Base-by-base conservation (phyloP, 2,329 filamentous ascomycete species). In the Claviceps pazoutovae region DNA sequence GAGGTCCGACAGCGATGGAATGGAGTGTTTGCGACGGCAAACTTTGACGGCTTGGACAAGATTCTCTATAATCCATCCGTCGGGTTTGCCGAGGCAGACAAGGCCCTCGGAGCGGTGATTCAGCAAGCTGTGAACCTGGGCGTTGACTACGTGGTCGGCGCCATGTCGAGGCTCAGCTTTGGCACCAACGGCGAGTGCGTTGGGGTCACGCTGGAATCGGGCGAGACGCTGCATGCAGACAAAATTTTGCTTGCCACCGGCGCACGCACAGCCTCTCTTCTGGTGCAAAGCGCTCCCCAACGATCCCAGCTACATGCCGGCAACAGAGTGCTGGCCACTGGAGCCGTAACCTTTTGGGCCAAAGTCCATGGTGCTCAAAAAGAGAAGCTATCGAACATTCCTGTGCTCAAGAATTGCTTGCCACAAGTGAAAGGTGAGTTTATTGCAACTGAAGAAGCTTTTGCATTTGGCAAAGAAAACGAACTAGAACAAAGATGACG, bases 21-120 rank as follows among this genome's bases (percentile, higher is more conserved):
- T 44, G 78, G 78, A 0, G 62, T 78, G 7, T 81, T 82, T 57
- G 71, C 74, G 26, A 73, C 78, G 45, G 73, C 78, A 36, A 70
- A 81, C 54, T 80, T 80, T 59, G 71, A 68, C 6, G 75, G 70
- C 7, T 70, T 79, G 46, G 74, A 75, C 54, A 73, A 74, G 56
- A 70, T 81, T 17, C 69, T 79, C 21, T 71, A 75, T 56, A 82
- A 82, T 65, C 74, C 74, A 54, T 74, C 71, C 36, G 79, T 76
- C 61, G 79, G 79, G 2, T 82, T 77, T 71, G 78, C 72, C 17
- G 74, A 77, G 49, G 79, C 79, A 13, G 77, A 77, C 52, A 75
- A 79, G 61, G 71, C 74, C 39, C 64, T 82, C 47, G 65, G 68
- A 49, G 76, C 75, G 13, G 73, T 82, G 14, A 76, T 77, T 6